These are phyloP conservation scores for Leonotis leonurus DNA, from an alignment of 257 asterid genomes.

Conservation along the genomic window DNA sequence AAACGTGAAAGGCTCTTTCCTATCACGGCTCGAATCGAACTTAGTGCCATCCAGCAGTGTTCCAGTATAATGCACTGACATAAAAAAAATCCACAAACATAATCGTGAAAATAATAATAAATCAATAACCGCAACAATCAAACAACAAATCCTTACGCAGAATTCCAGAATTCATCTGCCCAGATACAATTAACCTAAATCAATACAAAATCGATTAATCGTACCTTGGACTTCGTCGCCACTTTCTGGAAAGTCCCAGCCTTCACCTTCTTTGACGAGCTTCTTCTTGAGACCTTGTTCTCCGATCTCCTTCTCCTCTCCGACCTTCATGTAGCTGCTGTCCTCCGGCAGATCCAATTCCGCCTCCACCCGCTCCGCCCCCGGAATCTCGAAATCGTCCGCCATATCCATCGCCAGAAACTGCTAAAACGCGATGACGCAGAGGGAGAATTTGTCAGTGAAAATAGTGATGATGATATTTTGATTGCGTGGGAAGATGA, in stretches of 20 bases:
- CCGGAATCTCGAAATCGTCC: conserved; percentile 54
- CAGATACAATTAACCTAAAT: not conserved
- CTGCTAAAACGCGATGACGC: not conserved
- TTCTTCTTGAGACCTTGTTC: conserved; percentile 60
- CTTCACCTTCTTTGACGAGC: conserved; percentile 63
- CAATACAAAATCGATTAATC: not conserved
- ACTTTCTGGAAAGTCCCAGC: conserved; percentile 55
- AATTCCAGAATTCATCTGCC: not conserved
- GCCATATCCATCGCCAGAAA: conserved; percentile 30
- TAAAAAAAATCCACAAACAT: not conserved
- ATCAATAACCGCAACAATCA: not conserved
- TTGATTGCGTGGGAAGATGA: not conserved
- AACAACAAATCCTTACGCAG: not conserved
- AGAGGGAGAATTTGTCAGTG: not conserved
- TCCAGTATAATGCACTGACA: conserved; percentile 63
- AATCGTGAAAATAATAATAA: not conserved
- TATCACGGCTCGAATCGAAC: conserved; percentile 66
- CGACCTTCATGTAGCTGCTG: conserved; percentile 42
- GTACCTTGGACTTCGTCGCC: conserved; percentile 64
- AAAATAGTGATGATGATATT: not conserved
- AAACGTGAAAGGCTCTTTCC: conserved; percentile 48
- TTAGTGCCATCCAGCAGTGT: conserved; percentile 64
- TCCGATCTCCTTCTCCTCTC: conserved; percentile 77
- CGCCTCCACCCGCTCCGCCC: conserved; percentile 39
- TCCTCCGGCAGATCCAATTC: conserved; percentile 53